Percentiles rank a stretch among this genome's conserved stretches.
Evolutionary conservation across 2,329 filamentous ascomycete genomes (phyloP).

Genomic region (Colletotrichum sp.): DNA sequence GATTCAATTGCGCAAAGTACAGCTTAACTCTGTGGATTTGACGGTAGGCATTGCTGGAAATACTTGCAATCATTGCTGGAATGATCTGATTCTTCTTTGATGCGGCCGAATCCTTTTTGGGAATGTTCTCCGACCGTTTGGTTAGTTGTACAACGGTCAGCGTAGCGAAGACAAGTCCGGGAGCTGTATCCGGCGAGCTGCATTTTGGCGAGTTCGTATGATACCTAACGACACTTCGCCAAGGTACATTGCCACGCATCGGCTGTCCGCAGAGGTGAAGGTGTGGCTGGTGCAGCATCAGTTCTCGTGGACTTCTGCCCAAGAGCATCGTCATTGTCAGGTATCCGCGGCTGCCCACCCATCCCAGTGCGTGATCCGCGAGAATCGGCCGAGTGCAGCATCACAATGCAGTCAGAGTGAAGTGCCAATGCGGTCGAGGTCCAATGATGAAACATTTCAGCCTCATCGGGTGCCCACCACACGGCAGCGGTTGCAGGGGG

Average conservation of each 20-base stretch:
- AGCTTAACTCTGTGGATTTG: neutral
- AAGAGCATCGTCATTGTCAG: neutral
- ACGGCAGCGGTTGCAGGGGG: neutral
- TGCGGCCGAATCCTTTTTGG: neutral
- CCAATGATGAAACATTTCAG: constrained; percentile 23
- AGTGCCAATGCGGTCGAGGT: constrained; percentile 10
- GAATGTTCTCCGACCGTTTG: neutral
- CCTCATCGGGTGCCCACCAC: constrained; percentile 13
- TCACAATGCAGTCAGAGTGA: constrained; percentile 9
- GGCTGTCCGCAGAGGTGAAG: neutral
- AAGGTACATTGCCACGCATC: neutral
- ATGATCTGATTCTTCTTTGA: neutral
- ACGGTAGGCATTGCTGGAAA: neutral
- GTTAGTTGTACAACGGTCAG: neutral
- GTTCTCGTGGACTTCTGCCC: neutral
- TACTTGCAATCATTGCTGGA: rapidly evolving
- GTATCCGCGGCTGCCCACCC: neutral
- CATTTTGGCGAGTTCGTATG: neutral
- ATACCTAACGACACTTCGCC: neutral
- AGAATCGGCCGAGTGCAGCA: constrained; percentile 9
- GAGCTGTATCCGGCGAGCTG: neutral
- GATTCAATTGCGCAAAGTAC: rapidly evolving
- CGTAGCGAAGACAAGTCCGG: no score
- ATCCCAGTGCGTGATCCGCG: neutral
- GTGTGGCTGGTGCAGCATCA: constrained; percentile 4